Evolutionary conservation across 352 stramenopile genomes (phyloP).

Genomic region (Phytophthora lateralis): DNA sequence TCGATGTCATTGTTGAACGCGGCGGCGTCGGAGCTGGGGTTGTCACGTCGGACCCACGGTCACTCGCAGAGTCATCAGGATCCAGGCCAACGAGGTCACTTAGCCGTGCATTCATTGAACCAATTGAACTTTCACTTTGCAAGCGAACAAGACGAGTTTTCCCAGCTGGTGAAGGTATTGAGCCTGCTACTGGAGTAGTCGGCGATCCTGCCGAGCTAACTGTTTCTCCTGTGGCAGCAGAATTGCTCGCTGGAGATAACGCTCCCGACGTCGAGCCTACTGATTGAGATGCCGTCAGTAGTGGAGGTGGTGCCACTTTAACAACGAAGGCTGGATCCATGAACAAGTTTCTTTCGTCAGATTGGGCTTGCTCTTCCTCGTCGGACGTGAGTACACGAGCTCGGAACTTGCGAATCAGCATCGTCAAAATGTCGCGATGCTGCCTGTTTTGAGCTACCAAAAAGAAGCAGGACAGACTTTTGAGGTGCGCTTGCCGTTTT

Average conservation of each 20-base stretch:
- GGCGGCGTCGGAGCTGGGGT: constrained; percentile 15
- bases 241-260: constrained; percentile 33
- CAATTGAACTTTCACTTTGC: constrained; percentile 34
- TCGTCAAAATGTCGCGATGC: constrained; percentile 76
- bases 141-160: constrained; percentile 26
- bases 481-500: constrained; percentile 41
- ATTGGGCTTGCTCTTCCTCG: constrained; percentile 57
- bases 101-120: constrained; percentile 28
- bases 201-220: constrained; percentile 27
- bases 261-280: constrained; percentile 17
- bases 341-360: constrained; percentile 72
- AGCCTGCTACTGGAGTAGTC: constrained; percentile 8
- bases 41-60: constrained; percentile 4
- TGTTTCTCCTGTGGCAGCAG: constrained; percentile 21
- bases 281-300: constrained; percentile 5
- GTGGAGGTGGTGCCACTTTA: constrained; percentile 2
- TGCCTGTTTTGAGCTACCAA: constrained; percentile 78
- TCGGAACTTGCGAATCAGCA: constrained; percentile 79
- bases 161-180: constrained; percentile 9
- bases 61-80: constrained; percentile 23
- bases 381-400: constrained; percentile 49
- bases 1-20: constrained; percentile 12
- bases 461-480: constrained; percentile 72
- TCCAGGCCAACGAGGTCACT: constrained; percentile 44
- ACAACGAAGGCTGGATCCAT: constrained; percentile 67